phyloP scores from a whole-genome alignment of 345 rosid species.

The Linum trigynum region DNA sequence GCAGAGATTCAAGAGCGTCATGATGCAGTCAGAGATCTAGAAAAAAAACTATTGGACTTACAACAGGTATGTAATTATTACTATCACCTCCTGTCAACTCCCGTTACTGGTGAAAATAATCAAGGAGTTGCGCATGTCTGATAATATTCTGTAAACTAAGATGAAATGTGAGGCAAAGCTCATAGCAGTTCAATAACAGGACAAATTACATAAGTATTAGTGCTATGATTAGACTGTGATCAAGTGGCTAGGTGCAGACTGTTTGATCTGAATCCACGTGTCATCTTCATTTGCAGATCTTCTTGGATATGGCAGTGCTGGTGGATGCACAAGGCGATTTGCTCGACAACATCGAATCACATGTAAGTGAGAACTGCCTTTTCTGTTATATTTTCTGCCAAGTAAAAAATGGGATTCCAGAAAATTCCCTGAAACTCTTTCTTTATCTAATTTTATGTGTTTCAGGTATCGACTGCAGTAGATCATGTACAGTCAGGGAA shows the following conservation, averaged over 20 bases:
- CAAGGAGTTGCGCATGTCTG: not conserved
- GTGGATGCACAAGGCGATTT: slow-evolving; percentile 92
- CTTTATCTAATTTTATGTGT: slow-evolving; percentile 1
- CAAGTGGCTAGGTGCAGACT: not conserved
- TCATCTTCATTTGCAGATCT: slow-evolving; percentile 40
- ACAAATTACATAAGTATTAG: too few species aligned
- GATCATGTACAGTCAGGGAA: slow-evolving; percentile 34
- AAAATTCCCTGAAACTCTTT: too few species aligned
- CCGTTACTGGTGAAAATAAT: too few species aligned
- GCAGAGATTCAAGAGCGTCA: slow-evolving; percentile 99
- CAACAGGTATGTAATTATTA: slow-evolving; percentile 55
- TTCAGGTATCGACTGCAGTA: slow-evolving; percentile 46
- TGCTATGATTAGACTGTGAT: too few species aligned
- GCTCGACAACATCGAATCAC: slow-evolving; percentile 85
- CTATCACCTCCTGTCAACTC: too few species aligned
- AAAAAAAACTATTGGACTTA: slow-evolving; percentile 73
- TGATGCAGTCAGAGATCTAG: slow-evolving; percentile 81
- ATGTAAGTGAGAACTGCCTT: slow-evolving; percentile 32
- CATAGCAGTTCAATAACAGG: too few species aligned
- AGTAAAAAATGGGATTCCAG: too few species aligned
- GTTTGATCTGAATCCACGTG: slow-evolving; percentile 1
- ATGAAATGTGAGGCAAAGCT: too few species aligned
- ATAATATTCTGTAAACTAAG: not conserved
- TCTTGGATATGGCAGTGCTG: slow-evolving; percentile 89
- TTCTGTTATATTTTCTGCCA: not conserved